Percentiles rank a stretch among this genome's conserved stretches.
These are phyloP conservation scores for Talaromyces sp. DNA, from an alignment of 2,329 filamentous ascomycete species.

Conservation along the genomic window DNA sequence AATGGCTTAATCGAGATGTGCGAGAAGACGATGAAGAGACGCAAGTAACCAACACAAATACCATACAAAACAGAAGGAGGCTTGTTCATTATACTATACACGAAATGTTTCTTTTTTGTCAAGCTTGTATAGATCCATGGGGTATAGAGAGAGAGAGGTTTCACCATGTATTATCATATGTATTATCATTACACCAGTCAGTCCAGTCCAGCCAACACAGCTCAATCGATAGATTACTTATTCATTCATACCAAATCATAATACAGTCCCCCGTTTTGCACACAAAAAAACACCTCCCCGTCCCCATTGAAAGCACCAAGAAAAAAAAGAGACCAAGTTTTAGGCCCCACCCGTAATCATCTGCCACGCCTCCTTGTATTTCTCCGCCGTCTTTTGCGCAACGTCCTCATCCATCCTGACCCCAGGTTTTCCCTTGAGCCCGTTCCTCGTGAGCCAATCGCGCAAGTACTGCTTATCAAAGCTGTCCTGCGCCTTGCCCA, in stretches of 20 bases:
- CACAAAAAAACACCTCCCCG: not conserved
- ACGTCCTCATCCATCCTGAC: conserved; percentile 70
- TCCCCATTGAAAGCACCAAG: not conserved
- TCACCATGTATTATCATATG: not conserved
- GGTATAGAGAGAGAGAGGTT: not conserved
- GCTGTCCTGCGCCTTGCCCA: conserved; percentile 71
- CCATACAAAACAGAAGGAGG: no score
- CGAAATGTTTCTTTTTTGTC: no score
- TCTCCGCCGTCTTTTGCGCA: conserved; percentile 60
- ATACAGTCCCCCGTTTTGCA: not conserved
- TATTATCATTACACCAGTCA: not conserved
- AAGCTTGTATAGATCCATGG: not conserved
- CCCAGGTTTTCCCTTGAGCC: conserved; percentile 68
- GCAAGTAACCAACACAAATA: conserved; percentile 55
- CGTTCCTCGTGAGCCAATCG: conserved; percentile 71
- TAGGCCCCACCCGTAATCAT: conserved; percentile 54
- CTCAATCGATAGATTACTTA: not conserved
- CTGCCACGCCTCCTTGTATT: conserved; percentile 73
- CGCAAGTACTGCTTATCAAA: conserved; percentile 85
- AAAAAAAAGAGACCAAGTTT: not conserved
- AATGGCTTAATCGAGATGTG: conserved; percentile 90
- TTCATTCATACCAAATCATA: not conserved
- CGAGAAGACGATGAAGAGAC: conserved; percentile 78
- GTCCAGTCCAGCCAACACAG: not conserved
- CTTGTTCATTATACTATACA: not conserved